A percentile compares a stretch with the other conserved stretches of the same genome.
phyloP scores from a whole-genome alignment of 768 basidiomycete species.

The Clathrus columnatus region DNA sequence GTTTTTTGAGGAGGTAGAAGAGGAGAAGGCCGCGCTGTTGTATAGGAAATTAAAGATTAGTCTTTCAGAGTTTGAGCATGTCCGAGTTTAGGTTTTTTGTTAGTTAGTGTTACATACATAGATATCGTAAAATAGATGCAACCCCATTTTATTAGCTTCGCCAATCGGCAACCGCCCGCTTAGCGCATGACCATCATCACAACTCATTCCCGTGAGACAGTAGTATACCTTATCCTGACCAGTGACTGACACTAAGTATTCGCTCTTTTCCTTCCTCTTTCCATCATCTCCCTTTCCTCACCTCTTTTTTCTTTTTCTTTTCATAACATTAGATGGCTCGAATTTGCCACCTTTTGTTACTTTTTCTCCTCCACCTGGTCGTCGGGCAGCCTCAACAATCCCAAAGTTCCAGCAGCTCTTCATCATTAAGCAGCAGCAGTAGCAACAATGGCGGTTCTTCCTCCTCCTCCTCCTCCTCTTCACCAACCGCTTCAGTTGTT shows the following conservation, averaged over 20 bases:
- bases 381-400: constrained; percentile 29
- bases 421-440: constrained; percentile 16
- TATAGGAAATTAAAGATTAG: background rate
- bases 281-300: background rate
- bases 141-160: background rate
- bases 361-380: constrained; percentile 25
- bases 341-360: constrained; percentile 16
- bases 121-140: background rate
- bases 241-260: background rate
- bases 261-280: background rate
- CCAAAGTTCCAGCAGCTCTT: constrained; percentile 12
- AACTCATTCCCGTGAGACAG: background rate
- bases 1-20: constrained; percentile 37
- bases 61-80: constrained; percentile 1
- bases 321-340: background rate
- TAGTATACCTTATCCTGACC: background rate
- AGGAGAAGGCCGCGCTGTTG: constrained; percentile 9
- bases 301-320: constrained; percentile 2
- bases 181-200: background rate
- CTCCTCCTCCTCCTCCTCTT: constrained; percentile 10
- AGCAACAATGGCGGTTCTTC: constrained; percentile 18
- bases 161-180: background rate
- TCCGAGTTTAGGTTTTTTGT: background rate
- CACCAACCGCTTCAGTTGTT: constrained; percentile 27
- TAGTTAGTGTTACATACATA: background rate